Base-by-base conservation (phyloP, 768 basidiomycete species). In the Mycena indigotica region DNA sequence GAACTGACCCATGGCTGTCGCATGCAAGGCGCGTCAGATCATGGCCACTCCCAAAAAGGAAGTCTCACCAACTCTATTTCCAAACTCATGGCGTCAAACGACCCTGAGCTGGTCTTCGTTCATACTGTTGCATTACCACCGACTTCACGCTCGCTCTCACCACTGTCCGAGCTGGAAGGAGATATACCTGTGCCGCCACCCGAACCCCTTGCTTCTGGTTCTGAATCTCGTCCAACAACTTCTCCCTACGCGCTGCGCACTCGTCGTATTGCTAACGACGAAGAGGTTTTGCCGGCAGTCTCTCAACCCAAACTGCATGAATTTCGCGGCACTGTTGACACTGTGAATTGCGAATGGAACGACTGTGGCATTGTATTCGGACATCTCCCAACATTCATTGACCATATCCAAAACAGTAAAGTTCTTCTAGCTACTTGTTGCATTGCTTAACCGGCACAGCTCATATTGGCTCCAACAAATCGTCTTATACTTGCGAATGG, bases 401-500 rank as follows among this genome's bases (percentile, higher is more conserved):
- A 86, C 25, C 94, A 96, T 68, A 85, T 96, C 28, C 90, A 93
- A 65, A 77, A 83, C 54, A 86, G 94, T 94, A 65, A 23, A 25
- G 56, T 52, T 5, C 13, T 32, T 6, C 21, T 50, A 21, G 16
- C 8, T 21, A 24, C 29, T 28, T 48, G 8, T 48, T 65, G 12
- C n/a, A n/a, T 46, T 58, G 41, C 39, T 48, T 29, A 50, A 24
- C 49, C 50, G 39, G 49, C 62, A 29, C 66, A 93, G 91, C 82
- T 39, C 92, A 94, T 69, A 89, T 95, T 69, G 89, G 89, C 41
- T 84, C 85, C 12, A 84, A 90, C 73, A 91, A 92, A 72, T 88
- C 91, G 16, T 87, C 82, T 63, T 94, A 95, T 69, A 86, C 87
- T 24, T 98, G 95, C 71, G 88, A 93, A 77, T 98, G 95, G 95